These are phyloP conservation scores for Dothistroma pini DNA, from an alignment of 2,329 filamentous ascomycete genomes.

Conservation along the genomic window DNA sequence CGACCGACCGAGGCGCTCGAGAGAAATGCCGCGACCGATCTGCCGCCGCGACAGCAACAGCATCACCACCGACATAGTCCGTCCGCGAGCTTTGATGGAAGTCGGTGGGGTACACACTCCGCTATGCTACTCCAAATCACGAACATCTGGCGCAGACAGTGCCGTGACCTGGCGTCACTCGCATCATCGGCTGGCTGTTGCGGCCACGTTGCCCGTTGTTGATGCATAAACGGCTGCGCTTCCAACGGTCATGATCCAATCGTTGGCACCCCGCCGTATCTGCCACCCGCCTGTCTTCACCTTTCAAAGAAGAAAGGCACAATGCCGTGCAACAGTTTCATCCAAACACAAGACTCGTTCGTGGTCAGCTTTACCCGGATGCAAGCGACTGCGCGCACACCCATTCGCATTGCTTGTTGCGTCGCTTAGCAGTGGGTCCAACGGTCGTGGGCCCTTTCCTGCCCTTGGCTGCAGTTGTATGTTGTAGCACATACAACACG, in stretches of 20 bases:
- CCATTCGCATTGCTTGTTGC: not conserved
- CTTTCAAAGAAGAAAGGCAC: not conserved
- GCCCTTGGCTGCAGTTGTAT: not conserved
- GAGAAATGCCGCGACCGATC: not conserved
- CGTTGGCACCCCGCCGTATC: conserved; percentile 17
- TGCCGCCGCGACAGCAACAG: not conserved
- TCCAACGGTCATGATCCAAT: conserved; percentile 4
- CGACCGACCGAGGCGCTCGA: not conserved
- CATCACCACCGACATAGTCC: not conserved
- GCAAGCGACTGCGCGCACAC: not conserved
- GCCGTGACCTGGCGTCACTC: conserved; percentile 4
- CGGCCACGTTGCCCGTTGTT: conserved; percentile 13
- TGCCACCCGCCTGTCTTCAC: conserved; percentile 7
- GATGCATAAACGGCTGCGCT: conserved; percentile 5
- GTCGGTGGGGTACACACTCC: no score
- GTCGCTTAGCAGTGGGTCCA: conserved; percentile 2
- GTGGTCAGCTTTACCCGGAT: conserved; percentile 7
- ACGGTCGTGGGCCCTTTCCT: not conserved
- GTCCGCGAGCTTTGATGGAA: conserved; percentile 2
- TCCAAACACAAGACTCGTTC: conserved; percentile 2
- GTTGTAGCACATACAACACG: not conserved
- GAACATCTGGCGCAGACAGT: conserved; percentile 5
- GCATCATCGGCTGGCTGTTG: not conserved
- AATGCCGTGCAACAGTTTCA: conserved; percentile 13
- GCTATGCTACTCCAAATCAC: not conserved